Evolutionary conservation across 352 stramenopile species (phyloP).

Genomic region (Globisporangium takayamanum): DNA sequence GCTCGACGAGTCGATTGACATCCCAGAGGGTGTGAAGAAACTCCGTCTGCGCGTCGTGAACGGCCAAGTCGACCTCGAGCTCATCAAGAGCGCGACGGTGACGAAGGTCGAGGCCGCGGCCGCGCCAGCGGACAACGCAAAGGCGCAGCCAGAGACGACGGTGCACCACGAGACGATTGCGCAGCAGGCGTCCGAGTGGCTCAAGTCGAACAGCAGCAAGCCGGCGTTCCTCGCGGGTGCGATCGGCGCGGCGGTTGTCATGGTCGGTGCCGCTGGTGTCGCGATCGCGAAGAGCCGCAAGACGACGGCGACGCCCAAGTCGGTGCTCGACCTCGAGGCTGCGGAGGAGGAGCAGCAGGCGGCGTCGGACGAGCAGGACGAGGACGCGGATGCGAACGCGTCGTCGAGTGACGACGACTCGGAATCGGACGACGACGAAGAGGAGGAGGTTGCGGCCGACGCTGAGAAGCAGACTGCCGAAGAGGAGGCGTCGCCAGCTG

Average conservation of each 20-base stretch:
- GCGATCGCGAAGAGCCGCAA: constrained; percentile 44
- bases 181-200: constrained; percentile 32
- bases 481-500: constrained; percentile 22
- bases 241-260: constrained; percentile 38
- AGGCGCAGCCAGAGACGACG: constrained; percentile 7
- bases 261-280: constrained; percentile 36
- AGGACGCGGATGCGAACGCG: constrained; percentile 25
- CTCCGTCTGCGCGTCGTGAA: constrained; percentile 41
- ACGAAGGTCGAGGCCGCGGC: constrained; percentile 11
- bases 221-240: constrained; percentile 28
- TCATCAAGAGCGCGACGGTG: constrained; percentile 29
- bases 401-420: constrained; percentile 27
- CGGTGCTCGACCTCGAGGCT: constrained; percentile 28
- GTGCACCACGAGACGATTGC: constrained; percentile 28
- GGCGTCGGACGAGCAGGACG: constrained; percentile 28
- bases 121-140: constrained; percentile 16
- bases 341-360: constrained; percentile 29
- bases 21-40: constrained; percentile 34
- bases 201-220: constrained; percentile 31
- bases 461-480: constrained; percentile 12
- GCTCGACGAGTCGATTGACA: constrained; percentile 42
- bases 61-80: constrained; percentile 44
- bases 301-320: constrained; percentile 30
- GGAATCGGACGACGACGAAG: constrained; percentile 34
- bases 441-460: constrained; percentile 24